Conservation (phyloP, 495 filamentous ascomycete species). For the Penicillium flavigenum region DNA sequence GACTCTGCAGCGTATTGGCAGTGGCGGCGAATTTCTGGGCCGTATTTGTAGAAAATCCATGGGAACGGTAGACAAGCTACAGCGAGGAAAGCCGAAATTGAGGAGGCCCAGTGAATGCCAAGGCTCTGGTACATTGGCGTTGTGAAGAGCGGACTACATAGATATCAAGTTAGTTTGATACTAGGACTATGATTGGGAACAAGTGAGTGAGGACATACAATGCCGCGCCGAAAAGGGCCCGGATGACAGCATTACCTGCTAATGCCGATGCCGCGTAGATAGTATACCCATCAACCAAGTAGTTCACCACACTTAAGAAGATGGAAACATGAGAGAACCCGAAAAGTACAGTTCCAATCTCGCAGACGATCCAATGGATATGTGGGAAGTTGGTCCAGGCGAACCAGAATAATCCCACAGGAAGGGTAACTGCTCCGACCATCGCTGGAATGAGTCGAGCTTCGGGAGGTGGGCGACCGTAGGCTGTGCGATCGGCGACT, state of each 20-base stretch:
- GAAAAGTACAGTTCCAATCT: constrained; percentile 49
- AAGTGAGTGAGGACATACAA: constrained; percentile 11
- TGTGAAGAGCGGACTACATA: constrained; percentile 61
- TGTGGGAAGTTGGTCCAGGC: constrained; percentile 54
- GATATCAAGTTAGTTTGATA: background rate
- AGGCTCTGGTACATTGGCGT: constrained; percentile 62
- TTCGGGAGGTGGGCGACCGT: constrained; percentile 27
- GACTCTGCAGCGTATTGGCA: constrained; percentile 68
- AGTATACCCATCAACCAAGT: constrained; percentile 64
- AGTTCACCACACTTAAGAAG: constrained; percentile 48
- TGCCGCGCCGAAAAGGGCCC: constrained; percentile 45
- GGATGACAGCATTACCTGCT: constrained; percentile 62
- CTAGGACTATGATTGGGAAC: constrained; percentile 2
- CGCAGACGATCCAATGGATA: constrained; percentile 55
- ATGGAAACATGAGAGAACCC: constrained; percentile 40
- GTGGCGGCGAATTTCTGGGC: constrained; percentile 52
- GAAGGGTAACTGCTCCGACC: constrained; percentile 50
- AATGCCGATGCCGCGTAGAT: constrained; percentile 61
- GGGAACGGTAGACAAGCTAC: constrained; percentile 68
- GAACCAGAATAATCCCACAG: constrained; percentile 60
- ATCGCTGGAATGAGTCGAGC: constrained; percentile 35
- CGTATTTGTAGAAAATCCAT: constrained; percentile 66
- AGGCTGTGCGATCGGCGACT: background rate
- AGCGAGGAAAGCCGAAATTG: constrained; percentile 65
- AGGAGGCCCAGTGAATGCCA: constrained; percentile 69